Base-by-base conservation (phyloP, 2,329 filamentous ascomycete species). In the Claviceps citrina region DNA sequence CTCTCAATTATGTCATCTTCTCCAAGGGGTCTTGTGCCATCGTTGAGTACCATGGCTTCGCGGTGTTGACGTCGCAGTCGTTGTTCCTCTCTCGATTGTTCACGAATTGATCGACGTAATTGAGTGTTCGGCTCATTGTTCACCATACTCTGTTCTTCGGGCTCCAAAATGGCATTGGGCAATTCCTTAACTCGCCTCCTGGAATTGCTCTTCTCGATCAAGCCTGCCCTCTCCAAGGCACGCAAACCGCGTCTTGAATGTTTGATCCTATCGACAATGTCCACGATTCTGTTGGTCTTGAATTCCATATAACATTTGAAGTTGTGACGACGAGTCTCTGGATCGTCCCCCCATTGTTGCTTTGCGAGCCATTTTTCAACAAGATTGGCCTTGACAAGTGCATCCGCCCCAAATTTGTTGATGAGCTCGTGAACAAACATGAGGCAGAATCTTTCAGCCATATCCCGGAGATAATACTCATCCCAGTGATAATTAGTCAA, bases 21-120 rank as follows among this genome's bases (percentile, higher is more conserved):
- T 4, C 73, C 76, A 33, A 93, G 58, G 1, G 83, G 81, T 25
- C 79, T 70, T 18, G 75, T 84, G n/a, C 84, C 83, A 52, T 93
- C 85, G 51, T 86, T 89, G 42, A 94, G 65, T 16, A 95, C 86
- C 73, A 95, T 87, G 4, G 85, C 86, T 62, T 94, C 85, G 48
- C 86, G 71, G 53, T 89, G 73, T 37, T 84, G 71, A 47, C 86
- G 71, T 44, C 85, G 68, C 44, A 87, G 66, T 39, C 80, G 73
- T 51, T 83, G 78, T 56, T 89, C 83, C 53, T 77, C 77, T 6
- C 61, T 65, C 43, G 66, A 76, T 54, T 75, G 71, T 42, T 74
- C 71, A 44, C 66, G 27, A 9, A 41, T 50, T 2, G 57, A 53
- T 27, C 61, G 51, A 25, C 57, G 50, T 5, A 49, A 43, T 18